Evolutionary conservation across 768 basidiomycete species (phyloP).

Genomic region (Serendipita vermifera): DNA sequence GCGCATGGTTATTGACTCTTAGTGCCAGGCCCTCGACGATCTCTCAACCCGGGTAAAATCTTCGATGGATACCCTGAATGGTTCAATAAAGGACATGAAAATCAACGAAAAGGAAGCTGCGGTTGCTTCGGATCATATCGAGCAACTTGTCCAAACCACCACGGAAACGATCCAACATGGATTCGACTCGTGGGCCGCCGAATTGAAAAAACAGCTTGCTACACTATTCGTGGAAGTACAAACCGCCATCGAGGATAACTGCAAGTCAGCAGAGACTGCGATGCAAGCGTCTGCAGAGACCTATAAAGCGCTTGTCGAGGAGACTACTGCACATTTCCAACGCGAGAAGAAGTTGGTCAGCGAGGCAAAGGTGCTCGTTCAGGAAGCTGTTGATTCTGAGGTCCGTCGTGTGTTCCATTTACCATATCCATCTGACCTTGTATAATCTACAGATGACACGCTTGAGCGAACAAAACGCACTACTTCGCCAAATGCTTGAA

Average conservation of each 20-base stretch:
- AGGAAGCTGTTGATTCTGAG: conserved; percentile 26
- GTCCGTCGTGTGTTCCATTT: background rate
- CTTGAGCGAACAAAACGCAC: conserved; percentile 57
- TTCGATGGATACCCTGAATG: conserved; percentile 42
- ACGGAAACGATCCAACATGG: conserved; percentile 29
- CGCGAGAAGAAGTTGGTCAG: conserved; percentile 39
- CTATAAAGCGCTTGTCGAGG: conserved; percentile 45
- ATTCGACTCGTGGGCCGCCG: conserved; percentile 19
- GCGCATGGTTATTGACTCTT: background rate
- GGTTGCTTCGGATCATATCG: conserved; percentile 22
- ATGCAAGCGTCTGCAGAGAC: conserved; percentile 45
- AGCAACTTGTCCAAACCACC: conserved; percentile 20
- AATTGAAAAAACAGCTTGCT: conserved; percentile 16
- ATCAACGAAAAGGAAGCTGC: conserved; percentile 33
- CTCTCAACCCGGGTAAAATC: conserved; percentile 44
- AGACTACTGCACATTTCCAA: conserved; percentile 44
- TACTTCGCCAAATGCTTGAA: conserved; percentile 46
- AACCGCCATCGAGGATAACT: conserved; percentile 19
- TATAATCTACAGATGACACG: conserved; percentile 30
- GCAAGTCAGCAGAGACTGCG: conserved; percentile 25
- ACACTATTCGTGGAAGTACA: conserved; percentile 20
- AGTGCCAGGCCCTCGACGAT: conserved; percentile 15
- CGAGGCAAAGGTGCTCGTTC: conserved; percentile 37
- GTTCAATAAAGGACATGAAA: conserved; percentile 40
- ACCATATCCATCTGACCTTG: background rate